Base-by-base conservation (phyloP, 306 rosid genomes). In the Cicer pinnatifidum region DNA sequence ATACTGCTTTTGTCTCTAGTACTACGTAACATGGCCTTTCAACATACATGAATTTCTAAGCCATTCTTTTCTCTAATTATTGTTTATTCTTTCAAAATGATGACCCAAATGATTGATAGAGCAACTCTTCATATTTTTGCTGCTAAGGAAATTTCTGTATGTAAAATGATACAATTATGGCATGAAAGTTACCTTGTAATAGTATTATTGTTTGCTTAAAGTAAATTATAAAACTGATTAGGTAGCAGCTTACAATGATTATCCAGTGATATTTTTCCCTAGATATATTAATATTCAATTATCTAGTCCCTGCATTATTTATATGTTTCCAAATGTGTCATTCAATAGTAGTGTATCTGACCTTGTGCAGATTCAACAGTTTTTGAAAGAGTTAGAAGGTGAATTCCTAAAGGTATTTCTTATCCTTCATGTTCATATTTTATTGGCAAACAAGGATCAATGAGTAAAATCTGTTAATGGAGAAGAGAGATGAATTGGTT, bases 361-460 rank as follows among this genome's bases (percentile, higher is more conserved):
- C 50, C 72, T 84, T 74, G 19, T 79, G 83, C 97, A 94, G 99
- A 81, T 94, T 77, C 88, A 84, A 86, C 85, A 84, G 80, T 86
- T 91, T 79, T 72, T 94, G 86, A 91, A 87, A 72, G 89, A 86
- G 71, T 68, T 94, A 80, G 97, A 83, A 44, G 99, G 97, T 47
- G 95, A 91, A 79, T 94, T 94, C 88, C 71, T 91, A 46, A 81
- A 89, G 96, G 96, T 94, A 16, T 81, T 52, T 40, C 6, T 16
- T 68, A 15, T 54, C 45, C 47, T 72, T 60, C 67, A 67, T 69
- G 47, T 19, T 57, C 59, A 54, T 53, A 50, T 73, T 67, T 41
- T 68, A 60, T 73, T 61, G 48, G 38, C 11, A 60, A 11, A 60
- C 12, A 39, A 43, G 61, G 46, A 39, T 58, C 48, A 59, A n/a